Base-by-base conservation (phyloP, 73 alveolate species). In the Paramecium tetraurelia region DNA sequence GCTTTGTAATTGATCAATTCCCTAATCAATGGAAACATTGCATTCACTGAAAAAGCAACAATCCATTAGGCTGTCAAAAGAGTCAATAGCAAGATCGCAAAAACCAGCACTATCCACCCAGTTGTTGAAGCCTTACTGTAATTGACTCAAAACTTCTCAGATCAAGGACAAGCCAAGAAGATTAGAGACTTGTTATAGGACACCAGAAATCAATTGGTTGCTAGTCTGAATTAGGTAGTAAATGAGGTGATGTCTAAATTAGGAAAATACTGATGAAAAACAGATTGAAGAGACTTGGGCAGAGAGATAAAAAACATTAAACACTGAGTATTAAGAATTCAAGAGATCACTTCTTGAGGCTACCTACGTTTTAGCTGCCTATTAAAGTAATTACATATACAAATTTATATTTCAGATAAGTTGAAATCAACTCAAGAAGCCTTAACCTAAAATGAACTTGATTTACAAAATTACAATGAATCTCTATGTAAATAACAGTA, bases 311-410 rank as follows among this genome's bases (percentile, higher is more conserved):
- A 46, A 40, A 18, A 27, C 70, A 18, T 80, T 80, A 35, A 46
- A 80, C 7, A 48, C 43, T 7, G 90, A 80, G 24, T 80, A 80
- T 43, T 14, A 80, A 10, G 70, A 41, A 46, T 80, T 80, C 22
- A 80, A 80, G 57, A 80, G 75, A 80, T 80, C 70, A 16, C 50
- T 80, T 40, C 75, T 80, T 43, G 90, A 80, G 21, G 90, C 90
- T 7, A 80, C 90, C 2, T 80, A 80, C 46, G 90, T 80, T 5
- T 80, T 80, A 31, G 75, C 57, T 40, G 76, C 77, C 4, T 80
- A 80, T 80, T 11, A 40, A 80, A 80, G 90, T 80, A 80, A 16
- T 1, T 8, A 20, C 8, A 14, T 8, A 21, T 16, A 16, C 27
- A 50, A 4, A n/a, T 35, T n/a, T 48, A 46, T 48, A 48, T 48